Evolutionary conservation across 805 yeast genomes (phyloP).

Genomic region (Metschnikowia rubicola): DNA sequence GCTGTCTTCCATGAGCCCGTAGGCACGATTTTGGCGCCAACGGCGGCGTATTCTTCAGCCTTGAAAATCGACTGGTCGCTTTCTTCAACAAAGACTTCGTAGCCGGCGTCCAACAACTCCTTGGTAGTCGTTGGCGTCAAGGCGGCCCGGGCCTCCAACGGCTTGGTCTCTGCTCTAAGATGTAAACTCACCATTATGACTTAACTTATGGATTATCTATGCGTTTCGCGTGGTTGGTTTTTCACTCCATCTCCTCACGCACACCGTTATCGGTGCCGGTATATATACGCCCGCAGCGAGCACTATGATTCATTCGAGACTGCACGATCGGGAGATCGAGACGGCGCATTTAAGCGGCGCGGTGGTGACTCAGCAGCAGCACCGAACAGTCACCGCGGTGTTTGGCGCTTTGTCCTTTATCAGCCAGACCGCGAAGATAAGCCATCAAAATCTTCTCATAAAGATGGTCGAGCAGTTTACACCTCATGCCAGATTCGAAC

Average conservation of each 20-base stretch:
- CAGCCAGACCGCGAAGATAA: too few relatives aligned
- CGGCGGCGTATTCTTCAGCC: conserved; percentile 68
- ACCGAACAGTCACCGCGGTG: neutral
- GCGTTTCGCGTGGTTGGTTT: neutral
- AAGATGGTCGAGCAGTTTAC: too few relatives aligned
- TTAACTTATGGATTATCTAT: neutral
- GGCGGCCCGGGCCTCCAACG: conserved; percentile 96
- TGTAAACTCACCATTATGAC: conserved; percentile 58
- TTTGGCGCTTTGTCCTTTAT: too few relatives aligned
- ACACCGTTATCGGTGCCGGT: conserved; percentile 4
- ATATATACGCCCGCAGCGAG: conserved; percentile 4
- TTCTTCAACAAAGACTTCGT: conserved; percentile 84
- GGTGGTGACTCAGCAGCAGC: conserved; percentile 9
- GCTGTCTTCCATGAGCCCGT: conserved; percentile 92
- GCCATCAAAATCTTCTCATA: too few relatives aligned
- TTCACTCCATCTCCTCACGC: neutral
- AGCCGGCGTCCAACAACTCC: conserved; percentile 80
- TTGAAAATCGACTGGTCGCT: conserved; percentile 79
- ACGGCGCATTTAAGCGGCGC: conserved; percentile 2
- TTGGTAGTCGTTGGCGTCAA: conserved; percentile 89
- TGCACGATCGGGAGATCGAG: neutral
- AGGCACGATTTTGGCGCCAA: conserved; percentile 86
- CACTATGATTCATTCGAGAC: conserved; percentile 5
- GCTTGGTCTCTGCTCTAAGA: conserved; percentile 95
- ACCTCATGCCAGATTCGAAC: too few relatives aligned